Evolutionary conservation across 1,284 basidiomycete genomes (phyloP).

Genomic region (Malassezia sp.): DNA sequence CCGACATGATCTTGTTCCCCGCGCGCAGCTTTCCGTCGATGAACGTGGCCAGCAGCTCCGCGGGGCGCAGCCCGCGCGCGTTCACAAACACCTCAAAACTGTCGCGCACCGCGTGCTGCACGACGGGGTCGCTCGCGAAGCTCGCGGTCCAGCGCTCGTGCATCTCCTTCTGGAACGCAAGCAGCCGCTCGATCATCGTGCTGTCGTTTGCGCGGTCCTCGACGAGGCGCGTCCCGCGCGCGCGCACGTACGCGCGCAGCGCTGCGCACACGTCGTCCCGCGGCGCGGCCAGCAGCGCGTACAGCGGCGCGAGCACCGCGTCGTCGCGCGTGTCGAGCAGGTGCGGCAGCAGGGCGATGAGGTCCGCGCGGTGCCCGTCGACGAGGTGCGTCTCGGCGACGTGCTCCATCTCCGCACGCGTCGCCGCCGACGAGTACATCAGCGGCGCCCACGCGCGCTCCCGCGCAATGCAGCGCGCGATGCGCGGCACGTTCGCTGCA

Average conservation of each 20-base stretch:
- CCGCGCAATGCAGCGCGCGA: conserved; percentile 12
- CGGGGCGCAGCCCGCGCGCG: conserved; percentile 69
- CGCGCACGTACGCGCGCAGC: conserved; percentile 2
- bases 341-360: conserved; percentile 21
- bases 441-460: conserved; percentile 24
- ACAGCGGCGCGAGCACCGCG: neutral
- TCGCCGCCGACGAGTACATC: conserved; percentile 16
- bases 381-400: conserved; percentile 21
- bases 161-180: conserved; percentile 28
- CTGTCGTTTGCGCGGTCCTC: conserved; percentile 30
- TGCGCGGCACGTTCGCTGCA: neutral
- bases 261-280: neutral
- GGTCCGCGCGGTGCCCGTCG: conserved; percentile 19
- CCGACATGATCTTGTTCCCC: conserved; percentile 64
- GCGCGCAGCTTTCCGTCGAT: conserved; percentile 74
- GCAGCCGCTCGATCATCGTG: conserved; percentile 34
- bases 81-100: conserved; percentile 75
- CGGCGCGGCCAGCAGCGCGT: neutral
- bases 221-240: conserved; percentile 1
- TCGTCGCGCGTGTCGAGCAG: conserved; percentile 12
- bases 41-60: conserved; percentile 87
- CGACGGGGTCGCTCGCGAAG: conserved; percentile 31
- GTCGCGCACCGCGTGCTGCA: conserved; percentile 51
- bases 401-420: conserved; percentile 16
- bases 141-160: conserved; percentile 22